These are phyloP conservation scores for Saccharomyces paradoxus DNA, from an alignment of 805 yeast genomes.

Conservation along the genomic window DNA sequence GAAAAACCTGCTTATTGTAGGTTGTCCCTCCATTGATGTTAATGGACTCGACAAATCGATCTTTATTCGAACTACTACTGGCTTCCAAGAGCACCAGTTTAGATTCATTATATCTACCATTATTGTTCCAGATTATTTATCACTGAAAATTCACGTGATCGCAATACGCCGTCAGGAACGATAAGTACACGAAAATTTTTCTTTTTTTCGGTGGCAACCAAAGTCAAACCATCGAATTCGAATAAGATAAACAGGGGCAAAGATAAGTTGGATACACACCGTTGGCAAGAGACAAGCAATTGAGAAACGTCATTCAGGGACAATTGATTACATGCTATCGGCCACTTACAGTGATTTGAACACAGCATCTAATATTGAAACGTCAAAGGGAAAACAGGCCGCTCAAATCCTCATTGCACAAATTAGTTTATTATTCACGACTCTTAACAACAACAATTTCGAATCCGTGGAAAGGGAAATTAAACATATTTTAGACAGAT, in stretches of 20 bases:
- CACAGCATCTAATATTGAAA: neutral
- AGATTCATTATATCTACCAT: neutral
- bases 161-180: neutral
- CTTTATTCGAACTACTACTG: neutral
- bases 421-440: slow-evolving; percentile 22
- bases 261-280: neutral
- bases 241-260: neutral
- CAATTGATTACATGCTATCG: slow-evolving; percentile 18
- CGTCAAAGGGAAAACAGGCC: slow-evolving; percentile 19
- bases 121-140: neutral
- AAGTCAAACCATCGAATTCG: neutral
- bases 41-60: neutral
- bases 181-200: neutral
- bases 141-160: neutral
- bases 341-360: slow-evolving; percentile 1
- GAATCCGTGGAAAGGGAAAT: slow-evolving; percentile 13
- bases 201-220: neutral
- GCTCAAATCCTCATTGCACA: slow-evolving; percentile 23
- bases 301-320: neutral
- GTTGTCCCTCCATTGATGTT: slow-evolving; percentile 19
- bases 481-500: slow-evolving; percentile 17
- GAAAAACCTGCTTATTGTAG: slow-evolving; percentile 28
- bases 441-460: slow-evolving; percentile 16
- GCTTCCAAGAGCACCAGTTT: neutral
- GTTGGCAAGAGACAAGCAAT: neutral